phyloP scores from a whole-genome alignment of 1,284 basidiomycete species.

The Spongispora temasekensis region DNA sequence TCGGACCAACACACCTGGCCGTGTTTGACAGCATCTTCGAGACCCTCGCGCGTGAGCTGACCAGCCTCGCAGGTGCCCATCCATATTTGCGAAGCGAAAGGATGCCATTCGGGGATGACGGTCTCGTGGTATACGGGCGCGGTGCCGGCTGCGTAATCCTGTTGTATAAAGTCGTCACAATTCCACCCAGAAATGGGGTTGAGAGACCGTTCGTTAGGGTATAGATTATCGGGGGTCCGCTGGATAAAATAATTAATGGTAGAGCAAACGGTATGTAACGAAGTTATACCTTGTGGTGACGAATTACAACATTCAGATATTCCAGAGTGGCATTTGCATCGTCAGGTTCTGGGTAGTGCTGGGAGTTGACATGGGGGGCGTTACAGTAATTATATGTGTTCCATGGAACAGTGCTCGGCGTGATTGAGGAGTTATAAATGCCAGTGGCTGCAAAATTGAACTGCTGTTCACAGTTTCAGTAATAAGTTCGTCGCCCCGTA shows the following conservation, averaged over 20 bases:
- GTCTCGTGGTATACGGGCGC: constrained; percentile 43
- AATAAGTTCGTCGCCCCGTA: background rate
- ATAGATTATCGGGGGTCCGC: constrained; percentile 39
- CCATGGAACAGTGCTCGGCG: constrained; percentile 44
- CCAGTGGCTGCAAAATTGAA: constrained; percentile 12
- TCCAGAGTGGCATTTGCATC: constrained; percentile 35
- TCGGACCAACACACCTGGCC: constrained; percentile 39
- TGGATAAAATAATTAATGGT: constrained; percentile 3
- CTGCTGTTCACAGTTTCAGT: constrained; percentile 9
- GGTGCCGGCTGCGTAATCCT: constrained; percentile 39
- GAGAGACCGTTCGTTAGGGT: constrained; percentile 47
- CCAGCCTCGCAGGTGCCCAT: constrained; percentile 55
- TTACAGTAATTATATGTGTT: constrained; percentile 59
- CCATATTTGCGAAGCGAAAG: constrained; percentile 54
- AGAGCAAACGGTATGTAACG: background rate
- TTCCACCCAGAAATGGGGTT: constrained; percentile 46
- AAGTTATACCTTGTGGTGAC: constrained; percentile 48
- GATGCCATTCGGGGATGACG: constrained; percentile 43
- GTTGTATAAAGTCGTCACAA: constrained; percentile 40
- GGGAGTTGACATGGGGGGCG: constrained; percentile 48
- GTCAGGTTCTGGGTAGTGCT: constrained; percentile 37
- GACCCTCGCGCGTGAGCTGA: constrained; percentile 50
- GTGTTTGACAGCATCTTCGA: constrained; percentile 50
- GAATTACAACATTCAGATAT: constrained; percentile 46
- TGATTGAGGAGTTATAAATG: constrained; percentile 45